These are phyloP conservation scores for Sugiyamaella japonica DNA, from an alignment of 1,139 yeast species.

Conservation along the genomic window DNA sequence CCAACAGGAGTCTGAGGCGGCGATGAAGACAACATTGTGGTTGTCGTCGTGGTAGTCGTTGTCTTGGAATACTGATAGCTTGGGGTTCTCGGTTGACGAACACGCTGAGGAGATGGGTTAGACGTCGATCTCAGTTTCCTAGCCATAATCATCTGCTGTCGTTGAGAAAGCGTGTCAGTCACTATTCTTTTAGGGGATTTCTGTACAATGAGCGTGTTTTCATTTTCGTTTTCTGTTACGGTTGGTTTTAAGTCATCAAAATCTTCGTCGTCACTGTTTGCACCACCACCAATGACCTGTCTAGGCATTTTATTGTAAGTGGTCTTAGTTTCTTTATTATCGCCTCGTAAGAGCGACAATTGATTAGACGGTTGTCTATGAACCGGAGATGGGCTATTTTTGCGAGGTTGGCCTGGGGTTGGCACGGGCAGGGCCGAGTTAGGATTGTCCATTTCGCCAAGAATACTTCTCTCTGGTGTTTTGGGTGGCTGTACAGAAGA, in stretches of 20 bases:
- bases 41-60: slow-evolving; percentile 32
- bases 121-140: slow-evolving; percentile 30
- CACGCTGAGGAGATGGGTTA: slow-evolving; percentile 30
- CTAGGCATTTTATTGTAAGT: neutral
- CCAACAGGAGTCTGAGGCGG: slow-evolving; percentile 21
- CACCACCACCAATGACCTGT: slow-evolving; percentile 10
- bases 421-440: slow-evolving; percentile 83
- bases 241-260: slow-evolving; percentile 10
- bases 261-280: slow-evolving; percentile 30
- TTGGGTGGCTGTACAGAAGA: slow-evolving; percentile 45
- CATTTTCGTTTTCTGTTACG: neutral
- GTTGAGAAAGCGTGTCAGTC: slow-evolving; percentile 24
- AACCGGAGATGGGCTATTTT: slow-evolving; percentile 41
- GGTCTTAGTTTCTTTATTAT: neutral
- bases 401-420: slow-evolving; percentile 97
- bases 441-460: slow-evolving; percentile 68
- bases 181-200: slow-evolving; percentile 20
- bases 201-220: slow-evolving; percentile 4
- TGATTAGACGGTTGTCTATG: slow-evolving; percentile 17
- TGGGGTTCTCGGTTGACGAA: slow-evolving; percentile 20
- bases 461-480: slow-evolving; percentile 76
- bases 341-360: slow-evolving; percentile 7
- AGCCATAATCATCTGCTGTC: slow-evolving; percentile 30
- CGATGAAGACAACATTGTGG: slow-evolving; percentile 26
- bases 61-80: slow-evolving; percentile 25